Conservation (phyloP, 1,284 basidiomycete species). For the Takashimella koratensis region DNA sequence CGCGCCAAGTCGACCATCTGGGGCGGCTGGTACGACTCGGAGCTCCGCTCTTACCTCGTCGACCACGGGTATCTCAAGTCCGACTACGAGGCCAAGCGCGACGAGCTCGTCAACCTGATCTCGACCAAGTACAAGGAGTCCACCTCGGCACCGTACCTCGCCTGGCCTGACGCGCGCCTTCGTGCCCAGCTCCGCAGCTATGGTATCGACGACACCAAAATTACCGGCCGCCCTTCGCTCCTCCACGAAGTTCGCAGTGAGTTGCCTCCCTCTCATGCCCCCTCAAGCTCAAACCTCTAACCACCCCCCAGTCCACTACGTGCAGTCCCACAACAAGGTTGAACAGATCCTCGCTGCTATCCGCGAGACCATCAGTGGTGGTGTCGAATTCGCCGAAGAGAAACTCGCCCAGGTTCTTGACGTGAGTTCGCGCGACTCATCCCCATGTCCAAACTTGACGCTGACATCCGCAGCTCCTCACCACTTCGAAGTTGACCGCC, state of each 20-base stretch:
- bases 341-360: slow-evolving; percentile 60
- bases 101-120: slow-evolving; percentile 53
- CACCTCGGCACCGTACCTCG: slow-evolving; percentile 61
- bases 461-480: slow-evolving; percentile 27
- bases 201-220: slow-evolving; percentile 63
- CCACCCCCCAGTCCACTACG: slow-evolving; percentile 63
- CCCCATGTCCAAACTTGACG: slow-evolving; percentile 28
- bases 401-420: slow-evolving; percentile 52
- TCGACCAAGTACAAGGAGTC: slow-evolving; percentile 48
- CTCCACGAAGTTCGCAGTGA: slow-evolving; percentile 64
- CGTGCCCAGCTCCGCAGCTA: slow-evolving; percentile 74
- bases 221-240: slow-evolving; percentile 63
- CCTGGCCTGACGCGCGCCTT: slow-evolving; percentile 85
- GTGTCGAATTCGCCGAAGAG: slow-evolving; percentile 65
- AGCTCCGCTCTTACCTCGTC: slow-evolving; percentile 72
- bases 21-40: slow-evolving; percentile 71
- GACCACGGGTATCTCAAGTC: slow-evolving; percentile 67
- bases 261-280: too few species aligned
- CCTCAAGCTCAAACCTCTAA: too few species aligned
- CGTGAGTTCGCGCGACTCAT: slow-evolving; percentile 40
- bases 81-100: slow-evolving; percentile 64
- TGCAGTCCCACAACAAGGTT: slow-evolving; percentile 59
- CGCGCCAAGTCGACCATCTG: slow-evolving; percentile 65
- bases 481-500: slow-evolving; percentile 40
- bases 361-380: slow-evolving; percentile 59